Evolutionary conservation across 2,329 filamentous ascomycete genomes (phyloP), one percentile per base, ranked within the genome.

Genomic region (Proliferodiscus dingleyae): DNA sequence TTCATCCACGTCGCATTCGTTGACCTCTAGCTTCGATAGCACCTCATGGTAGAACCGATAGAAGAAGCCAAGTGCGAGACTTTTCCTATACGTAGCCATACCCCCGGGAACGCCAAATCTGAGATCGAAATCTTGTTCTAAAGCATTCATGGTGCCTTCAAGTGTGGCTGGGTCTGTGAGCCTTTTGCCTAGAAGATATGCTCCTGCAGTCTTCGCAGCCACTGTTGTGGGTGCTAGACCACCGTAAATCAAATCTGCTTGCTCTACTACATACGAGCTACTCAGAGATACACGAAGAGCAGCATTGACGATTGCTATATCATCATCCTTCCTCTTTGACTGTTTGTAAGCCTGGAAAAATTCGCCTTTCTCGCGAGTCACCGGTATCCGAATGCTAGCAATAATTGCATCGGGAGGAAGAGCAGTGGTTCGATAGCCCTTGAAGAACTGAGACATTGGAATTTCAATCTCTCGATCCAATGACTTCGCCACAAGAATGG

Each of bases 11-110:
- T 77, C 71, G 2, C 69, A 61, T 28, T 71, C 66, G 30, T 71
- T 70, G 26, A 72, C 63, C 21, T 70, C 51, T 1, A 94, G 64
- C 22, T 75, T 74, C 0, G 79, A 74, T 33, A 96, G 72, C 0
- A 91, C 77, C 51, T 97, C 91, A 60, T 97, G 87, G 62, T 95
- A 97, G 67, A 96, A 98, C 30, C 89, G 83, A 67, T 97, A 97
- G 68, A 97, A 97, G 74, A 98, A 95, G 2, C 90, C 84, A 42
- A 97, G 72, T 0, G 93, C 91, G 7, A 98, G 71, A 1, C 89
- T 87, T 64, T 93, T 95, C 22, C 93, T 77, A 62, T 97, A 98
- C 1, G 89, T 95, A 0, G 93, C 91, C 93, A 98, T 98, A 29
- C 93, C 93, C 54, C 93, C 93, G 0, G 91, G 93, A 0, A 98